These are phyloP conservation scores for Capsicum baccatum DNA, from an alignment of 257 asterid species.

Conservation along the genomic window DNA sequence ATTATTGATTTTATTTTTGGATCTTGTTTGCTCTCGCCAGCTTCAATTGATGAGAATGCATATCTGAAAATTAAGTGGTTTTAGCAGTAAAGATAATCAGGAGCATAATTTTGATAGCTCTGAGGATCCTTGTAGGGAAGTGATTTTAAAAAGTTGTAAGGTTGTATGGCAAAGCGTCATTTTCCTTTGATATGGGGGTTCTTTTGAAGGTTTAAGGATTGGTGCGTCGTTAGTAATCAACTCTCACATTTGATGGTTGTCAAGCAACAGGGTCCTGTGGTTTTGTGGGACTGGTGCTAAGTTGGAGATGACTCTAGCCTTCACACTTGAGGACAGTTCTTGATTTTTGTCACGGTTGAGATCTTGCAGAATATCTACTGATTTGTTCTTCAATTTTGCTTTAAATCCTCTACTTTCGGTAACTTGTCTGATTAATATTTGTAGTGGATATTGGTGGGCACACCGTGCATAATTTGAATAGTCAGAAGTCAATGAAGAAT, in stretches of 20 bases:
- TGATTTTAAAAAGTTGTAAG: background rate
- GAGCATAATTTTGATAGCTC: constrained; percentile 13
- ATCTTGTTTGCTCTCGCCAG: background rate
- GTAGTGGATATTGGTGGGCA: background rate
- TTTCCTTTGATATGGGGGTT: background rate
- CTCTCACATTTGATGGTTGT: constrained; percentile 18
- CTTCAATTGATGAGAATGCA: background rate
- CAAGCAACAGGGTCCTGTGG: background rate
- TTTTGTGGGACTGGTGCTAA: constrained; percentile 12
- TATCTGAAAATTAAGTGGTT: background rate
- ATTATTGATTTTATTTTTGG: constrained; percentile 20
- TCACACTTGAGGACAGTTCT: background rate
- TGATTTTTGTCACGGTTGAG: background rate
- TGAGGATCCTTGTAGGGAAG: background rate
- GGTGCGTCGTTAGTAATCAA: background rate
- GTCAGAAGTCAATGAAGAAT: background rate
- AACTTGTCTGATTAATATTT: background rate
- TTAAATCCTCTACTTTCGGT: background rate
- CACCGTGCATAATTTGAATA: background rate
- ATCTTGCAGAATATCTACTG: background rate
- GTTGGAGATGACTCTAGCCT: constrained; percentile 29
- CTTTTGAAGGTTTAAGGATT: background rate
- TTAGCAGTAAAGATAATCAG: background rate
- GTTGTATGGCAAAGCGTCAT: constrained; percentile 3
- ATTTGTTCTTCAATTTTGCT: background rate